Base-by-base conservation (phyloP, 2,329 filamentous ascomycete genomes). In the Microcera coccophila region DNA sequence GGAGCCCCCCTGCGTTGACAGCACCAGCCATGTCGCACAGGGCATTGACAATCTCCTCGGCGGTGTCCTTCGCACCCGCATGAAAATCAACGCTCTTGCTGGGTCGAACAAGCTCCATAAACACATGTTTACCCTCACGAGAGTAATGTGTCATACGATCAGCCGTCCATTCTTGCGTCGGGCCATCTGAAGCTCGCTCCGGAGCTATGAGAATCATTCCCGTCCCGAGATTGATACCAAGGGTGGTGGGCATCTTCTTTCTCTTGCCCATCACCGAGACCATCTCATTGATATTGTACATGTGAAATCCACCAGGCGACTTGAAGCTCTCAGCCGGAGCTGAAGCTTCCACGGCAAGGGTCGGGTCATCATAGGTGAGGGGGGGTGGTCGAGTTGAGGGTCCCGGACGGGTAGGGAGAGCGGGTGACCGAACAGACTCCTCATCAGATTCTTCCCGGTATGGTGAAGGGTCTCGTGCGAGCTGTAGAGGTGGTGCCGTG, bases 201-300 rank as follows among this genome's bases (percentile, higher is more conserved):
- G 91, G 90, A 0, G 90, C 87, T 56, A 98, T 88, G 67, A 95
- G 82, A 54, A 98, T 94, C 22, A 85, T 80, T 29, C 90, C 90
- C 14, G 88, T 94, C 36, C 85, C 83, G 42, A 93, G 74, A 62
- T 97, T 96, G 60, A 97, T 85, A n/a, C 91, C 91, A 28, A 97
- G 68, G 0, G 88, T 95, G n/a, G 90, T 95, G 1, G 91, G 90
- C 87, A 96, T 93, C 71, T 97, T 97, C 74, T 95, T 95, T 59
- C 87, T 85, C 72, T 95, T 95, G 43, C 91, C 91, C 81, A 95
- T 90, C 34, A 93, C 82, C n/a, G 90, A 91, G 4, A 95, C 81
- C 86, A 95, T 95, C 68, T 97, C 91, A 62, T 90, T 95, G 58
- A 97, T 90, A 58, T 95, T 96, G 69, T 96, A 97, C 65, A 97